Conservation (phyloP, 1,139 yeast species). For the Sugiyamaella novakii region DNA sequence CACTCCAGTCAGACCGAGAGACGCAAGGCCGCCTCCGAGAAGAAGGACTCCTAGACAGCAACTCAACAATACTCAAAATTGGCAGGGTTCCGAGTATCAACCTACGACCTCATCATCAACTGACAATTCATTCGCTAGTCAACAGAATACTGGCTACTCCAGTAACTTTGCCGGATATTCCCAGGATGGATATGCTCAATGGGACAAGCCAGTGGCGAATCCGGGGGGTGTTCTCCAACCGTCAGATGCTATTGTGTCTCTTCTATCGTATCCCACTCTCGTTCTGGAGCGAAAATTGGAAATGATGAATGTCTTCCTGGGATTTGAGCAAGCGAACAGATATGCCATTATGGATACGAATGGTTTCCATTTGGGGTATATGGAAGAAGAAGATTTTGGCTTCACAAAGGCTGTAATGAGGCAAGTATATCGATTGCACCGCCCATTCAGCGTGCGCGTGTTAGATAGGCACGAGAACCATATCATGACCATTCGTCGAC, state of each 20-base stretch:
- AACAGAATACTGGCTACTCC: slow-evolving; percentile 1
- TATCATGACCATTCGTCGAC: slow-evolving; percentile 65
- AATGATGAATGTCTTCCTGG: slow-evolving; percentile 79
- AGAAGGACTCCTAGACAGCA: slow-evolving; percentile 6
- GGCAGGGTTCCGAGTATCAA: not conserved
- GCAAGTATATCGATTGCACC: slow-evolving; percentile 77
- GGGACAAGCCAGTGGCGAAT: slow-evolving; percentile 19
- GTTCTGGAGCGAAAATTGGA: slow-evolving; percentile 88
- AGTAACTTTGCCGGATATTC: slow-evolving; percentile 11
- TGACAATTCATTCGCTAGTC: not conserved
- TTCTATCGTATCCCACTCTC: slow-evolving; percentile 75
- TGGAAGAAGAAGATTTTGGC: slow-evolving; percentile 80
- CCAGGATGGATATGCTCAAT: slow-evolving; percentile 13
- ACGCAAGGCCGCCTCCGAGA: slow-evolving; percentile 14
- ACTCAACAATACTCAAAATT: not conserved
- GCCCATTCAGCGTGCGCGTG: slow-evolving; percentile 85
- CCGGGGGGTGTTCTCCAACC: slow-evolving; percentile 45
- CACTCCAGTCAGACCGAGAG: slow-evolving; percentile 18
- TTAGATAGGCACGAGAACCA: slow-evolving; percentile 70
- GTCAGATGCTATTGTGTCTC: slow-evolving; percentile 57
- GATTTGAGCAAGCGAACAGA: slow-evolving; percentile 87
- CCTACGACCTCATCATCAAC: no score
- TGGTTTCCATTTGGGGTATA: slow-evolving; percentile 77
- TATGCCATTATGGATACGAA: slow-evolving; percentile 71
- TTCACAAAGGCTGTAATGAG: slow-evolving; percentile 68